phyloP scores from a whole-genome alignment of 441 rosid genomes.

The Macaranga tanarius region DNA sequence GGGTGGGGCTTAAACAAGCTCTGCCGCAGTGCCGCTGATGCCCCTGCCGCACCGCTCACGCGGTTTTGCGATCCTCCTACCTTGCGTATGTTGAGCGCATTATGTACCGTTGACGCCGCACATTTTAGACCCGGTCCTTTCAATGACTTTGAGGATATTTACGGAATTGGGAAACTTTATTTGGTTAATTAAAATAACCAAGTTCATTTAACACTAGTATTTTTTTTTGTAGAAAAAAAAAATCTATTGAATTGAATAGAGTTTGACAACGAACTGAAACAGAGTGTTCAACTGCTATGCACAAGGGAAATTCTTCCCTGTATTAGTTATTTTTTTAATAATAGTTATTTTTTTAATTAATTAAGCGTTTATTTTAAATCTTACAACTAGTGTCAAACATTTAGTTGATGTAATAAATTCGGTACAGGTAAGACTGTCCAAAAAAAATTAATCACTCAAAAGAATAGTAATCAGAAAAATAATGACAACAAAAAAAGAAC shows the following conservation, averaged over 20 bases:
- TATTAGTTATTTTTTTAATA: too few species aligned
- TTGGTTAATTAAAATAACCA: not conserved
- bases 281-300: constrained; percentile 20
- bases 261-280: constrained; percentile 10
- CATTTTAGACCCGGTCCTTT: constrained; percentile 5
- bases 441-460: constrained; percentile 1
- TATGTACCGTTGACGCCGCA: not conserved
- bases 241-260: constrained; percentile 26
- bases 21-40: not conserved
- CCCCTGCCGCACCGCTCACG: constrained; percentile 19
- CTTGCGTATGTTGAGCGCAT: not conserved
- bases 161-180: not conserved
- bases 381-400: too few species aligned
- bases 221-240: not conserved
- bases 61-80: not conserved
- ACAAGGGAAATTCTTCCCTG: too few species aligned
- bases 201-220: not conserved
- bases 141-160: too few species aligned
- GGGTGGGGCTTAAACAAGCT: constrained; percentile 23
- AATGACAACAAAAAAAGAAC: not conserved
- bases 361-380: too few species aligned
- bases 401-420: too few species aligned
- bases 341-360: too few species aligned
- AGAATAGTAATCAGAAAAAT: not conserved
- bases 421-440: too few species aligned